Percentiles rank a stretch among this genome's conserved stretches.
These are phyloP conservation scores for Mortierella claussenii DNA, from an alignment of 192 early-diverging fungal species.

Conservation along the genomic window DNA sequence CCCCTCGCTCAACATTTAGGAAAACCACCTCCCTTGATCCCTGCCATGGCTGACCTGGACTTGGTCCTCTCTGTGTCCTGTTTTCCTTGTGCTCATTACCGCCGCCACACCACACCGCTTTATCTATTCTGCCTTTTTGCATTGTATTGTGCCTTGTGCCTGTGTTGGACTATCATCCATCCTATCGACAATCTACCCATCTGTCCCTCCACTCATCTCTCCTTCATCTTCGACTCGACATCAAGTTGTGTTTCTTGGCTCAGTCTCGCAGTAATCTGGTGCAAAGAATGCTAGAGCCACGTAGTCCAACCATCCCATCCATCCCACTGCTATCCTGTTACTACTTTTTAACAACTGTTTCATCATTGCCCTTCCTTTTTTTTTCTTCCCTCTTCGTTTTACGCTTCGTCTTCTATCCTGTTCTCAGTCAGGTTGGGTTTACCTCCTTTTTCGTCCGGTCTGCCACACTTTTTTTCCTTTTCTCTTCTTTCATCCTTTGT, in stretches of 20 bases:
- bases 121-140: not conserved
- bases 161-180: not conserved
- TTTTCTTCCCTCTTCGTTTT: not conserved
- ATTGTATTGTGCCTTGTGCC: too few relatives aligned
- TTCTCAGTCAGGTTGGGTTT: too few relatives aligned
- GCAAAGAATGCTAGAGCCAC: not conserved
- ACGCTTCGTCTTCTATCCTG: not conserved
- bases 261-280: not conserved
- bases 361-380: slow-evolving; percentile 15
- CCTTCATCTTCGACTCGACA: not conserved
- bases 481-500: not conserved
- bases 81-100: slow-evolving; percentile 3
- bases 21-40: slow-evolving; percentile 27
- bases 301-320: slow-evolving; percentile 1
- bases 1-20: not conserved
- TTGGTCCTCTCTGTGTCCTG: not conserved
- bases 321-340: slow-evolving; percentile 20
- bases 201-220: not conserved
- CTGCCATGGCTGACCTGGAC: not conserved
- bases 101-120: slow-evolving; percentile 20
- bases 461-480: slow-evolving; percentile 5
- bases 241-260: too few relatives aligned
- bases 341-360: slow-evolving; percentile 21
- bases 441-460: too few relatives aligned
- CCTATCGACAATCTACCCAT: not conserved